Conservation (phyloP, 2,329 filamentous ascomycete species). For the Emmonsiellopsis sp. region DNA sequence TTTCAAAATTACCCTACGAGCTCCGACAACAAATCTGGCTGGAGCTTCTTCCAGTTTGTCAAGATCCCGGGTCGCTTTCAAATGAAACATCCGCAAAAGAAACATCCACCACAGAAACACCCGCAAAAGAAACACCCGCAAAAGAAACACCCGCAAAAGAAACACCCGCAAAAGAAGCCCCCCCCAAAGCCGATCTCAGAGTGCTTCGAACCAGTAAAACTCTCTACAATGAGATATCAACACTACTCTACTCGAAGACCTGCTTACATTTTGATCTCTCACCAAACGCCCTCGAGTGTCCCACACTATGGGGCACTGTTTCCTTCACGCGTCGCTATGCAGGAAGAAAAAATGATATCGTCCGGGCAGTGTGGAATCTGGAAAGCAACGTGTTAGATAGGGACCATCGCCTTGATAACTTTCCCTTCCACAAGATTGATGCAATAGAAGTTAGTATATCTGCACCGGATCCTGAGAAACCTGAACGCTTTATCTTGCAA, state of each 20-base stretch:
- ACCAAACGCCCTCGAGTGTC: background rate
- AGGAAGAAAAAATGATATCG: background rate
- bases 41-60: slow-evolving; percentile 5
- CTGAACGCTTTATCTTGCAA: background rate
- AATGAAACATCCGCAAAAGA: slow-evolving; percentile 17
- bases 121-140: no score
- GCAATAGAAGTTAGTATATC: slow-evolving; percentile 3
- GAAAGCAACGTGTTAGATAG: background rate
- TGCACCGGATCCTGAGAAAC: slow-evolving; percentile 1
- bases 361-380: background rate
- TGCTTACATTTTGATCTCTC: slow-evolving; percentile 5
- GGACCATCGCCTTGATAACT: slow-evolving; percentile 2
- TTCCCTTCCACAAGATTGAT: slow-evolving; percentile 6
- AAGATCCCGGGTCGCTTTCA: background rate
- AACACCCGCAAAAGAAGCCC: no score
- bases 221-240: slow-evolving; percentile 8
- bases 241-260: slow-evolving; percentile 3
- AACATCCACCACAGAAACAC: no score
- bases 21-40: slow-evolving; percentile 8
- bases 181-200: slow-evolving; percentile 2
- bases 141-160: no score
- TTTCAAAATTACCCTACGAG: slow-evolving; percentile 8
- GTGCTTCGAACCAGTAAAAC: slow-evolving; percentile 1
- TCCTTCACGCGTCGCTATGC: background rate
- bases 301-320: background rate